Evolutionary conservation across 768 basidiomycete species (phyloP).

Genomic region (Lactarius deliciosus): DNA sequence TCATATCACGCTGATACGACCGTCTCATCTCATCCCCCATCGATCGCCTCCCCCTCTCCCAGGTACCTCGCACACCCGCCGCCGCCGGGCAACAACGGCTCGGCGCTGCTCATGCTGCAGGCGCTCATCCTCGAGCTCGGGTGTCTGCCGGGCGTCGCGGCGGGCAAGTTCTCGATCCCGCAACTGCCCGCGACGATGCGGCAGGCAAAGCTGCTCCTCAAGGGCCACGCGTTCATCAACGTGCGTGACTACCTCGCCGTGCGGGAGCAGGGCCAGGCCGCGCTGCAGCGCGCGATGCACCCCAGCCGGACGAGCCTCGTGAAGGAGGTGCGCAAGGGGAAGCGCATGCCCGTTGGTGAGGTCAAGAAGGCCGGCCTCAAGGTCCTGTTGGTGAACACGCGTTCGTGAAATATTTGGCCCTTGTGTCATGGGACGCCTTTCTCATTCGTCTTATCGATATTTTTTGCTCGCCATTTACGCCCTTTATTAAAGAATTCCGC

Average conservation of each 20-base stretch:
- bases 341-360: slow-evolving; percentile 47
- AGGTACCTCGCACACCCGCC: slow-evolving; percentile 56
- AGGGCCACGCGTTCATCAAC: slow-evolving; percentile 65
- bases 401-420: slow-evolving; percentile 2
- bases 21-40: slow-evolving; percentile 3
- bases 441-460: neutral
- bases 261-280: slow-evolving; percentile 61
- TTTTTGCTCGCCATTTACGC: neutral
- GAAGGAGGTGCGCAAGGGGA: slow-evolving; percentile 51
- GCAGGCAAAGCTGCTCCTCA: slow-evolving; percentile 68
- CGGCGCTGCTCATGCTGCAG: slow-evolving; percentile 63
- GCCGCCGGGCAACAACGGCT: slow-evolving; percentile 41
- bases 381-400: slow-evolving; percentile 54
- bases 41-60: slow-evolving; percentile 10
- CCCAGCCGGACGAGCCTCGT: slow-evolving; percentile 61
- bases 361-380: slow-evolving; percentile 60
- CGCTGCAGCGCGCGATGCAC: slow-evolving; percentile 60
- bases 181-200: slow-evolving; percentile 57
- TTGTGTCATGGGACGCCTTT: neutral
- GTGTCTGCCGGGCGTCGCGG: slow-evolving; percentile 30
- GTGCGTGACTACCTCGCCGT: slow-evolving; percentile 70
- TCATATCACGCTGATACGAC: neutral
- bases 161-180: slow-evolving; percentile 40
- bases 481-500: neutral
- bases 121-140: slow-evolving; percentile 79